These are phyloP conservation scores for Candida palmyrensis DNA, from an alignment of 805 yeast species.

Conservation along the genomic window DNA sequence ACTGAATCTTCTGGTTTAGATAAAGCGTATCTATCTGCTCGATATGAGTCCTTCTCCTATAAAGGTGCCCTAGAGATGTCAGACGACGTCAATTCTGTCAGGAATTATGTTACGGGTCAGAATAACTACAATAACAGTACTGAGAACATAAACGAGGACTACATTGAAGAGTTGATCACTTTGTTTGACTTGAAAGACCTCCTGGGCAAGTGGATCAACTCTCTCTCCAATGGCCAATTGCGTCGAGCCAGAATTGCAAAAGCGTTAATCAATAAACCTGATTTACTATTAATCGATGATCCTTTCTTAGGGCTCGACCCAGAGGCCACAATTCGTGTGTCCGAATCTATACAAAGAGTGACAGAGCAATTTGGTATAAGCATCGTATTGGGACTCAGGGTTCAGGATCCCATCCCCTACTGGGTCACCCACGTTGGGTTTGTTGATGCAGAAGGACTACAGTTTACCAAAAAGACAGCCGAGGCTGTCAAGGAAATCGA, in stretches of 20 bases:
- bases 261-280: conserved; percentile 61
- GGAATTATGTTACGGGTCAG: conserved; percentile 51
- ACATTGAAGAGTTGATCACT: conserved; percentile 40
- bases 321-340: conserved; percentile 54
- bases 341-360: conserved; percentile 40
- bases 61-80: conserved; percentile 57
- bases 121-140: conserved; percentile 41
- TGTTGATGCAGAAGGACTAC: conserved; percentile 52
- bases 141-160: conserved; percentile 10
- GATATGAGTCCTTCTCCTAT: conserved; percentile 70
- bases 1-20: conserved; percentile 32
- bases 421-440: conserved; percentile 77
- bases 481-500: neutral
- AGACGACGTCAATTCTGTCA: conserved; percentile 64
- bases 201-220: conserved; percentile 72
- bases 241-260: conserved; percentile 85
- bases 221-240: conserved; percentile 90
- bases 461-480: conserved; percentile 1
- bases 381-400: conserved; percentile 69
- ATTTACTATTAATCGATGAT: conserved; percentile 73
- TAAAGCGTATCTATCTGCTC: conserved; percentile 73
- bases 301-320: conserved; percentile 93
- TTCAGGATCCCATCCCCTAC: conserved; percentile 68
- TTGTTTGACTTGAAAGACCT: conserved; percentile 53
- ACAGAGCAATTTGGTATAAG: conserved; percentile 40